Base-by-base conservation (phyloP, 768 basidiomycete genomes). In the Russula lepida region DNA sequence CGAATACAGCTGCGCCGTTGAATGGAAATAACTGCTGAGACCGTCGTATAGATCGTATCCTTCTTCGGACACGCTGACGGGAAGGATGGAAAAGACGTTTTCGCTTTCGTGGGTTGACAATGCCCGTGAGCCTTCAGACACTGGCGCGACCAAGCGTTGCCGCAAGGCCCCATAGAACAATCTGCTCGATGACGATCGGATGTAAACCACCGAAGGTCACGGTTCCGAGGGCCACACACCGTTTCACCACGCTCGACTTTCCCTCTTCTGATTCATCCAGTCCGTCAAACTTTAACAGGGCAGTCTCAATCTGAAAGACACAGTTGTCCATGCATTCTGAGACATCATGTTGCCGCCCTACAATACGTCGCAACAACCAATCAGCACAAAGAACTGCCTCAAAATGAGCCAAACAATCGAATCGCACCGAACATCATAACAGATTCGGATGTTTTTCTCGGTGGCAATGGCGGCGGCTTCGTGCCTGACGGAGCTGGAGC, bases 241-340 rank as follows among this genome's bases (percentile, higher is more conserved):
- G 79, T 73, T 94, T 92, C 49, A 97, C 86, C 11, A 95, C 79
- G 63, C 92, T 92, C 0, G 79, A 81, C 68, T 83, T 84, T 57
- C 84, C 83, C 41, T 78, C 78, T 63, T 76, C 78, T 23, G 74
- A 71, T 11, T 70, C 77, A 39, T 74, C 74, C 44, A 74, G 68
- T 9, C 77, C 81, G 54, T 82, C 82, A 62, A 93, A 88, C 68
- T 89, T 89, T 41, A 92, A 77, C 50, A 92, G 71, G 1, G 93
- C 94, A 4, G 92, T 88, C 73, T 99, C 97, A 54, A 98, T 93
- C 73, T 98, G 97, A 75, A 97, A 97, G 80, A 99, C 89, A 76
- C 95, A 95, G 68, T 98, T 98, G 73, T 98, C 95, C 88, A 98
- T 92, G 74, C 95, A 98, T 74, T 99, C 97, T 0, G 95, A 88